Evolutionary conservation across 345 rosid species (phyloP), one percentile per base, ranked within the genome.

Genomic region (Cochlearia excelsa): DNA sequence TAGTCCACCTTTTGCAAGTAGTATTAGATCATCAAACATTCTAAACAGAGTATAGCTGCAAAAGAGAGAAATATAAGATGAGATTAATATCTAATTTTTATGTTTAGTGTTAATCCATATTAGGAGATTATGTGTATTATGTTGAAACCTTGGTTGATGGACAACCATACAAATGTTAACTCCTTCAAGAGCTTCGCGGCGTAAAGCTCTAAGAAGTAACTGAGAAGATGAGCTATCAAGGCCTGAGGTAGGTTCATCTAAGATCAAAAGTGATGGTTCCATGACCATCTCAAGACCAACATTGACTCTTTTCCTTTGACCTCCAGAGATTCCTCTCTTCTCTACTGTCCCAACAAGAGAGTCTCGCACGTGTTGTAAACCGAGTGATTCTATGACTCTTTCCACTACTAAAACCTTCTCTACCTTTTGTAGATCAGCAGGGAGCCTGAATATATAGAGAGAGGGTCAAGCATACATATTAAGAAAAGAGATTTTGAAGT

Each of bases 231-330:
- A 90, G 61, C 99, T 94, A 64, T 94, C 99, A 82, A 90, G 80
- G 27, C 99, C 99, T 44, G 97, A 90, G 9, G 99, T 94, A 11
- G 99, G 96, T 75, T 94, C 99, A 73, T 90, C 99, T 56, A 94
- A 84, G 74, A 94, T 90, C 43, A 94, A 74, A 69, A 94, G 90
- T 55, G 99, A 94, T 80, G 99, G 99, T 65, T 94, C 97, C 99
- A 94, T 94, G 46, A 94, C 97, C 99, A 94, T 94, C 77, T 94
- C 99, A 62, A 94, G 84, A 66, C 99, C 99, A 3, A 94, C 99
- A 60, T 94, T 94, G 53, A 94, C 96, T 64, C 99, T 77, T 79
- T 94, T 94, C 71, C 95, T 90, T 74, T 94, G 99, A 54, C 99
- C 99, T 66, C 99, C 99, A 26, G 99, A 94, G 59, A 94, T 94